A percentile compares a stretch with the other conserved stretches of the same genome.
phyloP scores from a whole-genome alignment of 768 basidiomycete species.

The Trametes maxima region DNA sequence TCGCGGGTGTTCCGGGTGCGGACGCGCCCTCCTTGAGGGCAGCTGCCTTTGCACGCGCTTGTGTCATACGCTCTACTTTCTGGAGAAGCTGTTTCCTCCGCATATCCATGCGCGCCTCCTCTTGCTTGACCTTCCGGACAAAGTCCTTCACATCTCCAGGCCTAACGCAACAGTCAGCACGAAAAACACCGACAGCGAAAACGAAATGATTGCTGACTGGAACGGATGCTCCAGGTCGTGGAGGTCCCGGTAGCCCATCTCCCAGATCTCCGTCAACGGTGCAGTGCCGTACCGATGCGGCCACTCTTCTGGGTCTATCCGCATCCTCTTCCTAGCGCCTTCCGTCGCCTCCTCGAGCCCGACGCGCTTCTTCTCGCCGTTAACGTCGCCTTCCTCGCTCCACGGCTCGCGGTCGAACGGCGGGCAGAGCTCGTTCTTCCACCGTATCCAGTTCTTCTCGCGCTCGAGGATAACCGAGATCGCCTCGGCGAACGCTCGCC shows the following conservation, averaged over 20 bases:
- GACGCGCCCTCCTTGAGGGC: constrained; percentile 20
- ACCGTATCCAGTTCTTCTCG: constrained; percentile 88
- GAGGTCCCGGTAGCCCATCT: constrained; percentile 72
- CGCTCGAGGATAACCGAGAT: constrained; percentile 71
- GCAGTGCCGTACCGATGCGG: constrained; percentile 66
- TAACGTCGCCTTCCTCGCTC: constrained; percentile 48
- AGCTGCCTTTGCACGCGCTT: constrained; percentile 47
- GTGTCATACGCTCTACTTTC: constrained; percentile 41
- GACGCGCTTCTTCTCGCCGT: constrained; percentile 42
- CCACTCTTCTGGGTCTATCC: constrained; percentile 63
- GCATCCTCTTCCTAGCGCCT: constrained; percentile 52
- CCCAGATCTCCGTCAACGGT: constrained; percentile 80
- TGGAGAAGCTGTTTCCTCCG: constrained; percentile 45
- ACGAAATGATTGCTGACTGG: constrained; percentile 48
- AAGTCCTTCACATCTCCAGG: constrained; percentile 77
- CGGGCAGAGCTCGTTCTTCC: constrained; percentile 84
- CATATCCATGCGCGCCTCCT: constrained; percentile 62
- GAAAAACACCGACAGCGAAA: not conserved
- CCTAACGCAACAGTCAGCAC: constrained; percentile 38
- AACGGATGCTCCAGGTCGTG: constrained; percentile 65
- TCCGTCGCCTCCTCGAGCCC: constrained; percentile 67
- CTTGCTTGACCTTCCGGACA: constrained; percentile 67
- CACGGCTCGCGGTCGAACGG: constrained; percentile 79
- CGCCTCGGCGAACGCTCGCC: constrained; percentile 75
- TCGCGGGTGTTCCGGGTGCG: constrained; percentile 7